Evolutionary conservation across 139 green algal genomes (phyloP).

Genomic region (Pleodorina starrii): DNA sequence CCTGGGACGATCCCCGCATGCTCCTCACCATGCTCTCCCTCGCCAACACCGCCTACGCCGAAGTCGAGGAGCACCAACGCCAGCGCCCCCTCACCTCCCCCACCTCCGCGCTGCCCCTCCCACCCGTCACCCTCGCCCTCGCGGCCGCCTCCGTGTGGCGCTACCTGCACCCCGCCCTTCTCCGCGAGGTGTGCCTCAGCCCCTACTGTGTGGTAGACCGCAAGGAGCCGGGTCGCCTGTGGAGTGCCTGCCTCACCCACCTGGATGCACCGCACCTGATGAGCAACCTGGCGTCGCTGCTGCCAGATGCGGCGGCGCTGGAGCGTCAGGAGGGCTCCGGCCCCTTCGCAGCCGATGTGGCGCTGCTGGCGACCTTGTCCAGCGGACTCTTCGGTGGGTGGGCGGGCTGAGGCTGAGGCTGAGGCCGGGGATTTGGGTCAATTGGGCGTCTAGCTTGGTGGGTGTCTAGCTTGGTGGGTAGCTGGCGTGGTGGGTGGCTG

Average conservation of each 20-base stretch:
- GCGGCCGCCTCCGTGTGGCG: background rate
- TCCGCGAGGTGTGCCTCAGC: constrained; percentile 57
- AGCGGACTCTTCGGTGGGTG: constrained; percentile 56
- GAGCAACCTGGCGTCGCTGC: constrained; percentile 53
- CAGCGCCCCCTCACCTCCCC: background rate
- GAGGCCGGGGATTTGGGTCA: too few relatives aligned
- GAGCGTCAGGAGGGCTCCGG: constrained; percentile 43
- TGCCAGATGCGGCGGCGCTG: constrained; percentile 55
- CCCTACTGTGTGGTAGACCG: constrained; percentile 62
- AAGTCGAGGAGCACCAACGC: background rate
- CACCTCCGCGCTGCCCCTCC: background rate
- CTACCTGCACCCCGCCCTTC: constrained; percentile 3
- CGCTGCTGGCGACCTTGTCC: constrained; percentile 41
- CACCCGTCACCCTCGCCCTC: constrained; percentile 11
- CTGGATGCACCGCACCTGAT: constrained; percentile 61
- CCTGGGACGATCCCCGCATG: constrained; percentile 16
- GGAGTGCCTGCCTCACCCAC: constrained; percentile 51
- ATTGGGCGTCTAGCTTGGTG: too few relatives aligned
- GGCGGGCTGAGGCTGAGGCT: too few relatives aligned
- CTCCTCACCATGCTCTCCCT: constrained; percentile 3
- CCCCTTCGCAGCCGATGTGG: constrained; percentile 45
- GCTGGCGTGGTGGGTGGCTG: too few relatives aligned
- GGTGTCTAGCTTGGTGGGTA: too few relatives aligned
- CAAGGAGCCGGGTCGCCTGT: constrained; percentile 44
- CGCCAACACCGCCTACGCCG: background rate